Conservation (phyloP, 768 basidiomycete species). For the Pleurotus giganteus region DNA sequence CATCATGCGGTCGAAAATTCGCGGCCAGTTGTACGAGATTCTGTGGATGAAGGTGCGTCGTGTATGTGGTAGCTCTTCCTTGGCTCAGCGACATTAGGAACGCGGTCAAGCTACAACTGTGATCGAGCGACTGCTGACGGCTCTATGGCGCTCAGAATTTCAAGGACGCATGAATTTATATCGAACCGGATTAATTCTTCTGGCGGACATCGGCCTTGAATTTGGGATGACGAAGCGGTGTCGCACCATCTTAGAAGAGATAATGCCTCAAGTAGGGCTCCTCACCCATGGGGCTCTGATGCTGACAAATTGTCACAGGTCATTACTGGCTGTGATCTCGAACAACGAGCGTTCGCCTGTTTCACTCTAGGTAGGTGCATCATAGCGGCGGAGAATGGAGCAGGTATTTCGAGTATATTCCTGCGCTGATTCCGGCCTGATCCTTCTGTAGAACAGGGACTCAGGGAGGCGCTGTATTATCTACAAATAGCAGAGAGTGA, state of each 20-base stretch:
- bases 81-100: constrained; percentile 41
- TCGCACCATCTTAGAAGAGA: constrained; percentile 65
- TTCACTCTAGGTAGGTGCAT: constrained; percentile 75
- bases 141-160: constrained; percentile 81
- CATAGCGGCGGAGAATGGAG: constrained; percentile 51
- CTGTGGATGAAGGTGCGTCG: constrained; percentile 43
- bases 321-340: constrained; percentile 68
- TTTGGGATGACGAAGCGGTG: constrained; percentile 72
- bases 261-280: constrained; percentile 71
- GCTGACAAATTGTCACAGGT: constrained; percentile 39
- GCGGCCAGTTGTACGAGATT: constrained; percentile 43
- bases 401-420: constrained; percentile 27
- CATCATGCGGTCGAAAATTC: constrained; percentile 37
- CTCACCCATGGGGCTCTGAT: background rate
- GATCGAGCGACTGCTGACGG: constrained; percentile 65
- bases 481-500: constrained; percentile 66
- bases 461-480: constrained; percentile 59
- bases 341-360: constrained; percentile 74
- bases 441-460: constrained; percentile 30
- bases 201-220: constrained; percentile 78
- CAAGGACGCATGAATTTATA: constrained; percentile 66
- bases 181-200: constrained; percentile 63
- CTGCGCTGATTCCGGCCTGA: background rate
- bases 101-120: constrained; percentile 59
- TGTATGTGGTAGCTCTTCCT: background rate